Conservation (phyloP, 371 early-diverging fungal genomes). For the Mortierella sp. region DNA sequence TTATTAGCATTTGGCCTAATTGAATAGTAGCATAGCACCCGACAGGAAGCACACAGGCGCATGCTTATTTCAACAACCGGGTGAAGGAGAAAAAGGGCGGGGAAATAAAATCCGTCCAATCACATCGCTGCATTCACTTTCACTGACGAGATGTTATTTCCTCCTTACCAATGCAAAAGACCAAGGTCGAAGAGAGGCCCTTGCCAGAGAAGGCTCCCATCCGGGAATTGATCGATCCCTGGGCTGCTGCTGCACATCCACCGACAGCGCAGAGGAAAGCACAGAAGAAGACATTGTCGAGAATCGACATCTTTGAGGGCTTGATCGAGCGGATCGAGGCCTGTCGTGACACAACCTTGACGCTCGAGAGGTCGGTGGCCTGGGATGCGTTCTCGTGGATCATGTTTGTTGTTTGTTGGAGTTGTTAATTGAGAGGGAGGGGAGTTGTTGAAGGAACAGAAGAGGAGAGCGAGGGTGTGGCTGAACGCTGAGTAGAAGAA, state of each 20-base stretch:
- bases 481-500: not conserved
- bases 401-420: not conserved
- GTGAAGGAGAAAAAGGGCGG: not conserved
- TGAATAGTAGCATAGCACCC: not conserved
- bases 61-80: not conserved
- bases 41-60: not conserved
- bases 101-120: slow-evolving; percentile 10
- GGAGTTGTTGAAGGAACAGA: too few species aligned
- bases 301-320: slow-evolving; percentile 31
- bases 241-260: slow-evolving; percentile 34
- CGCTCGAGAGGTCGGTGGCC: slow-evolving; percentile 26
- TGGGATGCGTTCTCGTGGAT: slow-evolving; percentile 34
- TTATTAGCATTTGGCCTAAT: not conserved
- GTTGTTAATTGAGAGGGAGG: not conserved
- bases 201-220: slow-evolving; percentile 34
- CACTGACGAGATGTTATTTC: not conserved
- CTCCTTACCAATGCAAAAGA: slow-evolving; percentile 34
- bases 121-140: not conserved
- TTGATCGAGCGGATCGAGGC: slow-evolving; percentile 46
- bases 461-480: not conserved
- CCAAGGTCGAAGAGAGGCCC: slow-evolving; percentile 40
- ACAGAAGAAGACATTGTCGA: slow-evolving; percentile 38
- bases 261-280: slow-evolving; percentile 38
- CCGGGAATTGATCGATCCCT: slow-evolving; percentile 35
- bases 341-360: slow-evolving; percentile 37